These are phyloP conservation scores for Phytopythium montanum DNA, from an alignment of 352 stramenopile genomes.

Conservation along the genomic window DNA sequence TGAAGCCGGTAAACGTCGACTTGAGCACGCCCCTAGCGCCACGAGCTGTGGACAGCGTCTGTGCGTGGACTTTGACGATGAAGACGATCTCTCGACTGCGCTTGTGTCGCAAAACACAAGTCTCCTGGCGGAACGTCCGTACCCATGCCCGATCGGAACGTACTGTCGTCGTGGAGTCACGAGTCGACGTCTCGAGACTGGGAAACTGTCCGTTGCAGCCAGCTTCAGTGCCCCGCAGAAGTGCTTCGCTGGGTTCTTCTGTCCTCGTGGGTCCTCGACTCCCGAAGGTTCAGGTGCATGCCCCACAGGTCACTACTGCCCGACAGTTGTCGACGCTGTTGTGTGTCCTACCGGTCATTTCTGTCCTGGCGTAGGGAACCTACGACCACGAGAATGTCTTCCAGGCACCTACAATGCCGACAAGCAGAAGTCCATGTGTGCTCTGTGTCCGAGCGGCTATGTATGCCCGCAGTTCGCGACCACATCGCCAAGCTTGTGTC, in stretches of 20 bases:
- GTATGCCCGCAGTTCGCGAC: constrained; percentile 91
- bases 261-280: constrained; percentile 86
- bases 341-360: constrained; percentile 91
- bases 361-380: constrained; percentile 95
- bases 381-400: constrained; percentile 87
- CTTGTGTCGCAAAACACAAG: constrained; percentile 1
- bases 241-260: constrained; percentile 97
- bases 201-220: constrained; percentile 39
- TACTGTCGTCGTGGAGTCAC: constrained; percentile 92
- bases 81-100: neutral
- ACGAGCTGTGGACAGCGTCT: constrained; percentile 40
- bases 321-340: constrained; percentile 86
- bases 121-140: constrained; percentile 88
- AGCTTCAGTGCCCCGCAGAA: constrained; percentile 95
- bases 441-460: constrained; percentile 91
- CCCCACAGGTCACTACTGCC: constrained; percentile 95
- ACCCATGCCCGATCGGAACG: constrained; percentile 91
- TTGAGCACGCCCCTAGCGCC: constrained; percentile 60
- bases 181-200: constrained; percentile 3
- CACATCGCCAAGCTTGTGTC: constrained; percentile 76
- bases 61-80: constrained; percentile 32
- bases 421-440: constrained; percentile 88
- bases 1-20: constrained; percentile 48
- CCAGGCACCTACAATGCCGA: constrained; percentile 93
- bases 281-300: constrained; percentile 94